Conservation (phyloP, 108 stramenopile species). For the Nitzschia putrida region DNA sequence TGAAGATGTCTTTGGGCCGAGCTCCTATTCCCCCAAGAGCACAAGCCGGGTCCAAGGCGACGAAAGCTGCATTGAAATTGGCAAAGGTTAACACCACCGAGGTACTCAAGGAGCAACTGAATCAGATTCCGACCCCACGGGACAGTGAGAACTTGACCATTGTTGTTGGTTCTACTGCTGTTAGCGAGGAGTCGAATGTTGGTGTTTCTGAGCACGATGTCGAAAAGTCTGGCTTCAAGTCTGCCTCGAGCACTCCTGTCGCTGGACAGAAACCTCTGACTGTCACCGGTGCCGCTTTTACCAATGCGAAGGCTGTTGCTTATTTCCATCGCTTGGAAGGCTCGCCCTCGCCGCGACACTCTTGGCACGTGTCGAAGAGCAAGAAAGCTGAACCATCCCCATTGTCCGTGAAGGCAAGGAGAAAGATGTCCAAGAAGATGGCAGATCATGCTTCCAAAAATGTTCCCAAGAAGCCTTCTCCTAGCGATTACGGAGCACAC, state of each 20-base stretch:
- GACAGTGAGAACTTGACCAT: background rate
- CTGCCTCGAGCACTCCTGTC: conserved; percentile 22
- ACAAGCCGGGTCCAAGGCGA: conserved; percentile 2
- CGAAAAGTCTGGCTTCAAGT: conserved; percentile 29
- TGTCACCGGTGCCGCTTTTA: conserved; percentile 41
- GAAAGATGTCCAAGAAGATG: conserved; percentile 12
- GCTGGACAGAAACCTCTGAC: conserved; percentile 28
- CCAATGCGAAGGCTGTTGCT: conserved; percentile 49
- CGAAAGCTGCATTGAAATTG: conserved; percentile 6
- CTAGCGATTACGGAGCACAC: conserved; percentile 29
- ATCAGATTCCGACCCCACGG: conserved; percentile 8
- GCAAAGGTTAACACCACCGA: background rate
- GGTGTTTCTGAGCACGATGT: conserved; percentile 9
- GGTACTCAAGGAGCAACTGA: conserved; percentile 6
- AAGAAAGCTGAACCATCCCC: conserved; percentile 8
- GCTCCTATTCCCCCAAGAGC: background rate
- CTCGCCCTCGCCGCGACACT: conserved; percentile 40
- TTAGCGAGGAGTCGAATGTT: background rate
- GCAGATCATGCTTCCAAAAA: background rate
- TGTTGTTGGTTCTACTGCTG: conserved; percentile 3
- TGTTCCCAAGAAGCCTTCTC: conserved; percentile 26
- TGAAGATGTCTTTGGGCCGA: background rate
- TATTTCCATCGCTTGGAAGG: conserved; percentile 47
- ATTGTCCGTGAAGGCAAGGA: conserved; percentile 1
- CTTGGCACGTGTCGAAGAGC: conserved; percentile 33